phyloP scores from a whole-genome alignment of 2,329 filamentous ascomycete species.

The Fusarium keratoplasticum region DNA sequence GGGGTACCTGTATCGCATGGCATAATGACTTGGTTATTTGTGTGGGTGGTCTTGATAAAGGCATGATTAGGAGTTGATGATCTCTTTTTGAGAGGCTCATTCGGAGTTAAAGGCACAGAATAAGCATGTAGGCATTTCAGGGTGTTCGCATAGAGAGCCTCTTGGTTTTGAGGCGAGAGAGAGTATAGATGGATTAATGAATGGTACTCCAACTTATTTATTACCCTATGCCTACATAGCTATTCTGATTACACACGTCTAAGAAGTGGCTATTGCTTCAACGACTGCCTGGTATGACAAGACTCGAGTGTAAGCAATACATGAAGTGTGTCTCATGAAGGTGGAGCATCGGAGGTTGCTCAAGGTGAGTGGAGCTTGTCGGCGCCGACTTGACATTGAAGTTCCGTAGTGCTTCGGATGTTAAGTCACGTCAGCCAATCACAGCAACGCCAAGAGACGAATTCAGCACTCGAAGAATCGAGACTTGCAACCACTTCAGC shows the following conservation, averaged over 20 bases:
- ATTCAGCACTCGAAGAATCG: conserved; percentile 21
- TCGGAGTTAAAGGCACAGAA: conserved; percentile 15
- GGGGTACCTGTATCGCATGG: background rate
- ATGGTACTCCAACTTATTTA: background rate
- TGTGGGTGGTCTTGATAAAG: background rate
- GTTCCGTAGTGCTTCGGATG: conserved; percentile 36
- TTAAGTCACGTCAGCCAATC: conserved; percentile 36
- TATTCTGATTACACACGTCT: background rate
- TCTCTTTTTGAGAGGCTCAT: background rate
- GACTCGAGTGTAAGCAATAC: background rate
- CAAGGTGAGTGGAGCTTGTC: conserved; percentile 14
- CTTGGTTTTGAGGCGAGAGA: conserved; percentile 1
- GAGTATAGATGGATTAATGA: background rate
- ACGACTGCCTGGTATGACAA: background rate
- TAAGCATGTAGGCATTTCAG: conserved; percentile 8
- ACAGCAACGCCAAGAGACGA: conserved; percentile 12
- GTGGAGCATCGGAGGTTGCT: background rate
- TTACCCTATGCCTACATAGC: background rate
- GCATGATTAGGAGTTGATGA: background rate
- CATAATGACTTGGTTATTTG: conserved; percentile 6
- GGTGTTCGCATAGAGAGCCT: background rate
- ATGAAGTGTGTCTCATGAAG: background rate
- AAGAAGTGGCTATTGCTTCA: background rate
- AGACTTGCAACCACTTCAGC: background rate
- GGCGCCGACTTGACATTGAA: conserved; percentile 7